phyloP scores from a whole-genome alignment of 257 asterid species.

The Anisodus acutangulus region DNA sequence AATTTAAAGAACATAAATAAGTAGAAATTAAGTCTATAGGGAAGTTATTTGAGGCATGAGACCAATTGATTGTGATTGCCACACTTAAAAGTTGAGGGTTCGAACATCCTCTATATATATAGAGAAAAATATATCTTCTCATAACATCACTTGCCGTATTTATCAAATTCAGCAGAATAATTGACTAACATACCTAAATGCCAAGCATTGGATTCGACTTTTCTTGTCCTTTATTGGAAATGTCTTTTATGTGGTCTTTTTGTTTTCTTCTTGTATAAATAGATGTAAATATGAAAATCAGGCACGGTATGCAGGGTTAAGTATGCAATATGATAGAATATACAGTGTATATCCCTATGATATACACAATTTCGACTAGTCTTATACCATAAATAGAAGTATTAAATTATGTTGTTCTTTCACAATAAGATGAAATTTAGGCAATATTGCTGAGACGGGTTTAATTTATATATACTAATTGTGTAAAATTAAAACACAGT shows the following conservation, averaged over 20 bases:
- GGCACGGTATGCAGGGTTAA: neutral
- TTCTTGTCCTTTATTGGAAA: neutral
- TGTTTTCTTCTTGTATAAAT: neutral
- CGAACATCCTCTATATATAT: neutral
- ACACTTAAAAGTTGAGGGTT: neutral
- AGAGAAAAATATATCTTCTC: neutral
- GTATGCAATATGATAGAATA: neutral
- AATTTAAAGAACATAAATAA: neutral
- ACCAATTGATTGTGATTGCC: neutral
- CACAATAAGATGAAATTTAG: neutral
- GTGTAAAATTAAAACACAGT: too few species aligned
- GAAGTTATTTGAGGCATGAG: conserved; percentile 2
- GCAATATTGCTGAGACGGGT: too few species aligned
- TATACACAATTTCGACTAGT: too few species aligned
- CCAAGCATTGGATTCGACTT: conserved; percentile 21
- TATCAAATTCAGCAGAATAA: neutral
- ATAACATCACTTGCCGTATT: neutral
- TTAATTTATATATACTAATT: too few species aligned
- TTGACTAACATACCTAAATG: neutral
- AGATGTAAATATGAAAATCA: neutral
- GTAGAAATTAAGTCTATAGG: neutral
- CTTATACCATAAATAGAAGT: too few species aligned
- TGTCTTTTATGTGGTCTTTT: neutral
- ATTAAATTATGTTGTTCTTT: too few species aligned
- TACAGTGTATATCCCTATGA: too few species aligned